Conservation (phyloP, 2,329 filamentous ascomycete genomes). For the Trichoderma citrinoviride region DNA sequence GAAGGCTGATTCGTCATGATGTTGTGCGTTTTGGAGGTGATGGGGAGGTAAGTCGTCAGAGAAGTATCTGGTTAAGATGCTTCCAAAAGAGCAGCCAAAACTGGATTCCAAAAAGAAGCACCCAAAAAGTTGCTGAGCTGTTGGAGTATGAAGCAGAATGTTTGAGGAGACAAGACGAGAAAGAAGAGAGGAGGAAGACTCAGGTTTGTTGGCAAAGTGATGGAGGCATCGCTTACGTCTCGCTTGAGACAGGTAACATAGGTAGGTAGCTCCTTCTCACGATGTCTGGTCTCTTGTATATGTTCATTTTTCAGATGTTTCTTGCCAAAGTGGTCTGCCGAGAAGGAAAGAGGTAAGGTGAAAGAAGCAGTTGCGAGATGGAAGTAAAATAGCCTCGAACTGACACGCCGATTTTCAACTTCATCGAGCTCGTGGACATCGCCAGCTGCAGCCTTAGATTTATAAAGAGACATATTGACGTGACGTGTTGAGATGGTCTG, state of each 20-base stretch:
- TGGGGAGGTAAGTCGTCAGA: slow-evolving; percentile 19
- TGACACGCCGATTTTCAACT: no score
- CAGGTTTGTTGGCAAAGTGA: neutral
- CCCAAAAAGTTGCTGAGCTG: slow-evolving; percentile 19
- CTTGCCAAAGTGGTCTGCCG: no score
- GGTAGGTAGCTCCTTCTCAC: neutral
- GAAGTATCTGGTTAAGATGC: slow-evolving; percentile 28
- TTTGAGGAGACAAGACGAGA: neutral
- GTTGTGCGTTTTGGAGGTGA: slow-evolving; percentile 1
- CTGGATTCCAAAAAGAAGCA: slow-evolving; percentile 26
- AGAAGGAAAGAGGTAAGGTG: neutral
- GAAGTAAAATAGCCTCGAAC: neutral
- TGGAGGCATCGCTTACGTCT: neutral
- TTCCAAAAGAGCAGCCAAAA: slow-evolving; percentile 31
- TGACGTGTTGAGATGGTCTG: no score
- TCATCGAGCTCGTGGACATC: no score
- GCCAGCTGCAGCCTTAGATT: no score
- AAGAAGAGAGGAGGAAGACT: neutral
- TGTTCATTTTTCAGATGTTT: neutral
- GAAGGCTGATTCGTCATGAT: slow-evolving; percentile 4
- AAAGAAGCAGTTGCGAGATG: neutral
- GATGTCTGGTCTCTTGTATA: no score
- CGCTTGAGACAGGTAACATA: neutral
- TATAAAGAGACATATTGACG: no score
- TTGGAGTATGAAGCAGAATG: neutral